A percentile compares a stretch with the other conserved stretches of the same genome.
Evolutionary conservation across 345 rosid genomes (phyloP).

Genomic region (Heritiera fomes): DNA sequence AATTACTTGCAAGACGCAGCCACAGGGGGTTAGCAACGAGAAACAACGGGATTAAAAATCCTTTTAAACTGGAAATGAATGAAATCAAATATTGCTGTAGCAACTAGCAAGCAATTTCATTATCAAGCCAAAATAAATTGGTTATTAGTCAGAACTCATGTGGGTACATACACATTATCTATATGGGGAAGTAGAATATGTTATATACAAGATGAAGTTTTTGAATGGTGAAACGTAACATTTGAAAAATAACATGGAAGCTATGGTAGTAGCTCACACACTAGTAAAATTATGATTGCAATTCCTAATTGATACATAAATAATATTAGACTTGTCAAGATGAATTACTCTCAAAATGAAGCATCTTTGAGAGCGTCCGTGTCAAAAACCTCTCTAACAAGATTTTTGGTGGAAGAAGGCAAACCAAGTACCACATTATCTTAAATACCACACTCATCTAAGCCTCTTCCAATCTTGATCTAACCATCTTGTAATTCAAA

Average conservation of each 20-base stretch:
- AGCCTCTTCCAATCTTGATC: conserved; percentile 84
- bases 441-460: conserved; percentile 89
- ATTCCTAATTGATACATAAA: conserved; percentile 13
- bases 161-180: neutral
- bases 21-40: neutral
- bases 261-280: neutral
- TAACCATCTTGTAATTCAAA: conserved; percentile 64
- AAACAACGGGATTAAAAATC: neutral
- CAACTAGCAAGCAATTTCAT: neutral
- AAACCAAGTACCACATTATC: conserved; percentile 71
- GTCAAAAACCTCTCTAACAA: conserved; percentile 43
- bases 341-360: conserved; percentile 21
- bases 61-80: neutral
- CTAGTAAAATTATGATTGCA: neutral
- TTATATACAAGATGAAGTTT: neutral
- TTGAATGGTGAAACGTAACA: neutral
- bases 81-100: neutral
- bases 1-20: no score
- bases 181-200: neutral
- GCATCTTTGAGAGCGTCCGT: conserved; percentile 40
- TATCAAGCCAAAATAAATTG: neutral
- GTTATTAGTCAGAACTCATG: neutral
- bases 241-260: neutral
- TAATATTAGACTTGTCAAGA: neutral
- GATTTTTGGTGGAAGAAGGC: conserved; percentile 70